Evolutionary conservation across 176 grass and related monocot species (phyloP), one percentile per base, ranked within the genome.

Genomic region (Lolium rigidum): DNA sequence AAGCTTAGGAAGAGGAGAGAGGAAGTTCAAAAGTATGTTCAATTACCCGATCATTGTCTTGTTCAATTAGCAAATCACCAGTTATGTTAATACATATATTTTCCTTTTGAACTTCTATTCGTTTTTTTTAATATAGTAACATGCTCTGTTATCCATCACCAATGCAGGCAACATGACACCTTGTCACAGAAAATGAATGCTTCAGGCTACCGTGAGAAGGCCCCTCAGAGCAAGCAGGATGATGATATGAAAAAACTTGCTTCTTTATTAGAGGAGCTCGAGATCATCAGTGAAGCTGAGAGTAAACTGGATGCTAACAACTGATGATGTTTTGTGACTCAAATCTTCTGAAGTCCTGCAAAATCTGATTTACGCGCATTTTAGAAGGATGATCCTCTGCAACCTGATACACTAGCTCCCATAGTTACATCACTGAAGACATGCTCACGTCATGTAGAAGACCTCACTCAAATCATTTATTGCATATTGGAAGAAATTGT

Each of bases 1-100:
- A 97, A 94, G 46, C 90, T 94, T 20, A 79, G 86, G 69, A 94
- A 87, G 80, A 94, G 77, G 61, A 94, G 74, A 83, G 84, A 89
- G 14, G 86, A 97, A 28, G 82, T 87, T 70, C 73, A 86, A 31
- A 92, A 83, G 95, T 91, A 84, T 82, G 68, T 12, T 0, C 51
- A 20, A 26, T 55, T 55, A 54, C 4, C 7, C 46, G 25, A 74
- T 8, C 2, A 1, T 18, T 14, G 17, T 70, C 48, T 51, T 71
- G 37, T 61, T 79, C 5, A 35, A 35, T 35, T 24, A 26, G 71
- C 21, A 1, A 26, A 74, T 74, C 13, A 26, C 46, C 10, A 74
- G 31, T 35, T 35, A 50, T 74, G 48, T 3, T 51, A 3, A 7
- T 52, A 75, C 13, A 25, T 11, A 13, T 75, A 1, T 26, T 26